Base-by-base conservation (phyloP, 257 asterid species). In the Fraxinus quadrangulata region DNA sequence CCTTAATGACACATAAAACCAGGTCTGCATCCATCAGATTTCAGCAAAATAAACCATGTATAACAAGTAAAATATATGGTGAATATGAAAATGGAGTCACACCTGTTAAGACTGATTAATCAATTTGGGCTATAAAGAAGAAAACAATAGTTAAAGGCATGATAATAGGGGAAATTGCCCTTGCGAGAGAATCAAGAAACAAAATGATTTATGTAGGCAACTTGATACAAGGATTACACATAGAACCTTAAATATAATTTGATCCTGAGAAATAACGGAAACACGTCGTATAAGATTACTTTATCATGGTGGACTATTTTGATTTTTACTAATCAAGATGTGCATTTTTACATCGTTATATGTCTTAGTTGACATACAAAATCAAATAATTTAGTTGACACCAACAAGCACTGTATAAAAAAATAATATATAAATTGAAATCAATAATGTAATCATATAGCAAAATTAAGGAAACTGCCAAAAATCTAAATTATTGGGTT, bases 321-420 rank as follows among this genome's bases (percentile, higher is more conserved):
- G 66, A 47, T 59, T 78, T 65, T 71, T 37, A 39, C 31, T 77
- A 73, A 45, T 68, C 71, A 31, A 65, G 65, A 71, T 23, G 10
- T 23, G 56, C 47, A 59, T 34, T 23, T 28, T 63, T 47, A 67
- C 37, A 17, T 56, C 5, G 59, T 63, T 19, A 75, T 6, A 31
- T 49, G 45, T 33, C 61, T 73, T 70, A 59, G 28, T 74, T 49
- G 34, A 71, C 78, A 65, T 1, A 33, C 45, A 78, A 10, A 30
- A 31, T 28, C 19, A 40, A 28, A 68, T 51, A 73, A 73, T 33
- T 59, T 42, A 34, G 73, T 26, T 42, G 4, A 9, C 59, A 12
- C 37, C 37, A 31, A 16, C 71, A 63, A 63, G n/a, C 67, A 31
- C 37, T 8, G 0, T 8, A 61, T 13, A 45, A 72, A 65, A 33